A percentile compares a stretch with the other conserved stretches of the same genome.
Conservation (phyloP, 805 yeast genomes). For the Teunomyces kruisii region DNA sequence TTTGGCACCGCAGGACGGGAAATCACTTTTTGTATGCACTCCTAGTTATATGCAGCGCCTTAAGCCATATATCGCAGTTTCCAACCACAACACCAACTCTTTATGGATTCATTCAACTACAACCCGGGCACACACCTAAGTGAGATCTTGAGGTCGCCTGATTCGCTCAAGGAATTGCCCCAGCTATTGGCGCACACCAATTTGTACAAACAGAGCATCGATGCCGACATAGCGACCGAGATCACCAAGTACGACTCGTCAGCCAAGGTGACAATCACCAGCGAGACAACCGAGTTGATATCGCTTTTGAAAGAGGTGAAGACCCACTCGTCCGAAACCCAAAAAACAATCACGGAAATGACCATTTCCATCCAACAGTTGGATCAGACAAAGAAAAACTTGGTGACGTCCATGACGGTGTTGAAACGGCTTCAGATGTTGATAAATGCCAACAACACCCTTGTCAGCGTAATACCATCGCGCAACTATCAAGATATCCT, state of each 20-base stretch:
- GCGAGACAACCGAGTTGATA: conserved; percentile 42
- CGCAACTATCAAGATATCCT: conserved; percentile 57
- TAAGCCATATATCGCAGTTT: background rate
- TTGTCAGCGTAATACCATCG: conserved; percentile 46
- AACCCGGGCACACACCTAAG: conserved; percentile 6
- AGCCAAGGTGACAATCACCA: conserved; percentile 17
- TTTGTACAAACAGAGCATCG: conserved; percentile 50
- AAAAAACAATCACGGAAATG: conserved; percentile 60
- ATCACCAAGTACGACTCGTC: conserved; percentile 32
- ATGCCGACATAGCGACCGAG: conserved; percentile 40
- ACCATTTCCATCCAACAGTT: conserved; percentile 75
- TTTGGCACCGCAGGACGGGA: too few species aligned
- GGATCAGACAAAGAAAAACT: conserved; percentile 80
- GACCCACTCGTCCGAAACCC: conserved; percentile 53
- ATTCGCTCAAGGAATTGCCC: conserved; percentile 51
- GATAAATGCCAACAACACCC: conserved; percentile 66
- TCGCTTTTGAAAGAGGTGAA: conserved; percentile 48
- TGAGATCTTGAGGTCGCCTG: conserved; percentile 34
- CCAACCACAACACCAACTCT: conserved; percentile 1
- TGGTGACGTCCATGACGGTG: conserved; percentile 82
- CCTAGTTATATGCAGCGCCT: background rate
- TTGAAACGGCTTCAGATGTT: conserved; percentile 86
- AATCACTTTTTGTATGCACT: background rate
- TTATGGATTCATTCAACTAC: conserved; percentile 6
- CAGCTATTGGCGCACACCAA: conserved; percentile 49